A percentile compares a stretch with the other conserved stretches of the same genome.
Conservation (phyloP, 129 eudicot genomes). For the Helianthus tuberosus region DNA sequence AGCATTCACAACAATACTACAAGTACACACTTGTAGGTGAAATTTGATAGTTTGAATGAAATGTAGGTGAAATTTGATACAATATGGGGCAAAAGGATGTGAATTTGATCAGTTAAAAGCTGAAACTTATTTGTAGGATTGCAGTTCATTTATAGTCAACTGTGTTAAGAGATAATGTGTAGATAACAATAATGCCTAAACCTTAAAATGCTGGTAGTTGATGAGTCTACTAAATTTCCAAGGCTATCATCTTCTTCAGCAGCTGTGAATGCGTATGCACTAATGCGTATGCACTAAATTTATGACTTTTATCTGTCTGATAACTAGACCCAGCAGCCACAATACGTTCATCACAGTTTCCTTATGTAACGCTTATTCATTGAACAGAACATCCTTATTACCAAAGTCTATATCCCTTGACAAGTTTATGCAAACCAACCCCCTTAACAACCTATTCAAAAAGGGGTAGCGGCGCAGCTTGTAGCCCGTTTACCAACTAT, state of each 20-base stretch:
- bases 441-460: too few species aligned
- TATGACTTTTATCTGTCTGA: background rate
- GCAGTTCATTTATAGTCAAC: background rate
- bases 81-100: background rate
- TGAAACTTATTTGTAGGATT: background rate
- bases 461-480: too few species aligned
- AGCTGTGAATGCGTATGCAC: too few species aligned
- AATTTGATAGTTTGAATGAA: background rate
- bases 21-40: too few species aligned
- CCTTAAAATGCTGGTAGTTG: background rate
- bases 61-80: background rate
- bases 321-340: too few species aligned
- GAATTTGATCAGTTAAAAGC: background rate
- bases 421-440: too few species aligned
- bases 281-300: background rate
- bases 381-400: too few species aligned
- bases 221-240: background rate
- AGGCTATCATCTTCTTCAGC: background rate
- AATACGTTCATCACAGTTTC: too few species aligned
- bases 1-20: conserved; percentile 75
- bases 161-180: too few species aligned
- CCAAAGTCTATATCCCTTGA: too few species aligned
- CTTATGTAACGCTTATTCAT: too few species aligned
- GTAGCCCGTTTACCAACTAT: too few species aligned
- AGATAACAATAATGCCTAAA: background rate